phyloP scores from a whole-genome alignment of 805 yeast species.

The Candida orba region DNA sequence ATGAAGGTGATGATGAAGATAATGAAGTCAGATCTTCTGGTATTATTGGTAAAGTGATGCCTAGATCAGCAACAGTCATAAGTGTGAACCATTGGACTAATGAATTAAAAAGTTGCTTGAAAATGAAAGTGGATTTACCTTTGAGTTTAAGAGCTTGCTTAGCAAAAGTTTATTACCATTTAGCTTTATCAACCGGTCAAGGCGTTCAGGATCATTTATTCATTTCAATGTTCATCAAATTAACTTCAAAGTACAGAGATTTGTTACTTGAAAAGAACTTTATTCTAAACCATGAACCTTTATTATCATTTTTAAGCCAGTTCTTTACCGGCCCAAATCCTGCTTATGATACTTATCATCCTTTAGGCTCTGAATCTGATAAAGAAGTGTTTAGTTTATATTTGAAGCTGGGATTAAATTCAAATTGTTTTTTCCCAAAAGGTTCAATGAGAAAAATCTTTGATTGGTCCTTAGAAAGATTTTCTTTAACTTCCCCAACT shows the following conservation, averaged over 20 bases:
- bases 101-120: constrained; percentile 71
- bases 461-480: constrained; percentile 42
- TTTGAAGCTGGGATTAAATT: constrained; percentile 43
- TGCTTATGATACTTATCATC: constrained; percentile 34
- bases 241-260: constrained; percentile 37
- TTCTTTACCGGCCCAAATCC: constrained; percentile 42
- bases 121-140: constrained; percentile 78
- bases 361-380: constrained; percentile 28
- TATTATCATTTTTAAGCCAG: constrained; percentile 27
- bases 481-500: constrained; percentile 43
- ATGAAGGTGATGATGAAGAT: constrained; percentile 32
- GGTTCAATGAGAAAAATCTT: constrained; percentile 42
- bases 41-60: constrained; percentile 51
- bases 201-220: constrained; percentile 51
- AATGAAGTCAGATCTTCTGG: constrained; percentile 32
- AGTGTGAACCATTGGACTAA: constrained; percentile 81
- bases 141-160: constrained; percentile 50
- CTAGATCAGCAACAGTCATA: constrained; percentile 65
- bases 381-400: constrained; percentile 41
- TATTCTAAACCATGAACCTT: constrained; percentile 28
- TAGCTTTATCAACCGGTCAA: constrained; percentile 71
- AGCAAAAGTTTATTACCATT: constrained; percentile 61
- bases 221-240: constrained; percentile 49
- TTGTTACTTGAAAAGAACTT: constrained; percentile 24
- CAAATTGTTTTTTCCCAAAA: constrained; percentile 47